These are phyloP conservation scores for Dovyalis caffra DNA, from an alignment of 345 rosid genomes.

Conservation along the genomic window DNA sequence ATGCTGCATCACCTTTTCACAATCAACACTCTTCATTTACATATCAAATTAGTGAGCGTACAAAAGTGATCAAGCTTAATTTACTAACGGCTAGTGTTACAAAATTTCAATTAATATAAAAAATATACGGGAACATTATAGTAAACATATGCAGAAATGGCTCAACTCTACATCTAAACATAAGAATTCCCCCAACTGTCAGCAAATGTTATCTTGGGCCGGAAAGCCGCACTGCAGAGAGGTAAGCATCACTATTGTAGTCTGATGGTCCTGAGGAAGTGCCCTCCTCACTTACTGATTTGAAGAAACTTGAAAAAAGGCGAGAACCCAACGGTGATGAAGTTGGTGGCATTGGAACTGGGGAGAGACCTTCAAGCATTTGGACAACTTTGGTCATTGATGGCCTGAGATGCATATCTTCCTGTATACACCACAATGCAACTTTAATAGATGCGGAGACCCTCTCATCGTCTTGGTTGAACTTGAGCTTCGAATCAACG, in stretches of 20 bases:
- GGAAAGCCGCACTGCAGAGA: conserved; percentile 79
- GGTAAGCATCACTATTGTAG: conserved; percentile 57
- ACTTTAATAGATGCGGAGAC: conserved; percentile 56
- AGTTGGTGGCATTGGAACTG: conserved; percentile 59
- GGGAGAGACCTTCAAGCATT: conserved; percentile 86
- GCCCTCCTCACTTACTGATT: conserved; percentile 54
- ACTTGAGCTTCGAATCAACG: conserved; percentile 55
- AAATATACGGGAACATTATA: conserved; percentile 8
- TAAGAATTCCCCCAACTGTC: neutral
- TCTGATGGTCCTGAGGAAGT: conserved; percentile 80
- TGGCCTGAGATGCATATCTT: conserved; percentile 78
- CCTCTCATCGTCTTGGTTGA: conserved; percentile 45
- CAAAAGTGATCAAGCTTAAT: neutral
- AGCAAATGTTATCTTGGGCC: conserved; percentile 73
- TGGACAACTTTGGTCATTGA: conserved; percentile 85
- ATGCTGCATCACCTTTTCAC: neutral
- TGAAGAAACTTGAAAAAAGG: conserved; percentile 44
- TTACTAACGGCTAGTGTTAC: conserved; percentile 10
- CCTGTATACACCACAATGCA: conserved; percentile 94
- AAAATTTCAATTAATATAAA: conserved; percentile 20
- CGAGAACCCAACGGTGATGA: conserved; percentile 65
- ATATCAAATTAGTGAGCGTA: neutral
- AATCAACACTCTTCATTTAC: neutral
- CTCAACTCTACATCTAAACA: neutral
- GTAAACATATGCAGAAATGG: neutral